phyloP scores from a whole-genome alignment of 176 grass and related monocot species.

The Oryza brachyantha region DNA sequence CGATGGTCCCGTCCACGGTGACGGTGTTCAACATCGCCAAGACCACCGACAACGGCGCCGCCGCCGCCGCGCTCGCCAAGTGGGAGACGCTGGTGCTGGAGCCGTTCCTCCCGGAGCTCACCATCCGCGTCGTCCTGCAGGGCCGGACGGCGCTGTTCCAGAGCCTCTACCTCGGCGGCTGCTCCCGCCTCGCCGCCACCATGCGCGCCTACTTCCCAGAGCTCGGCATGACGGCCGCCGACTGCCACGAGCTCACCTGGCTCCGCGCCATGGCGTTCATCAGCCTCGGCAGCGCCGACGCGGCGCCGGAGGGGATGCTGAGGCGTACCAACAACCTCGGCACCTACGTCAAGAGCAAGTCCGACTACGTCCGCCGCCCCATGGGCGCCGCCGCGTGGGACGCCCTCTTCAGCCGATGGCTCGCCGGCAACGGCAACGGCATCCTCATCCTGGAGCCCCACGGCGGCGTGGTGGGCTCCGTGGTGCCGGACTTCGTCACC shows the following conservation, averaged over 20 bases:
- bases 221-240: constrained; percentile 3
- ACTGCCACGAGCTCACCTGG: constrained; percentile 56
- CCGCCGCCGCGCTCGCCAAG: constrained; percentile 31
- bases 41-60: constrained; percentile 8
- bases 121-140: constrained; percentile 23
- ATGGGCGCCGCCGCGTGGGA: constrained; percentile 3
- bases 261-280: constrained; percentile 31
- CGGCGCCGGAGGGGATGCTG: background rate
- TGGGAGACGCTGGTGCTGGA: constrained; percentile 1
- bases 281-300: background rate
- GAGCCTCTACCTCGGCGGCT: constrained; percentile 27
- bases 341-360: constrained; percentile 36
- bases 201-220: constrained; percentile 35
- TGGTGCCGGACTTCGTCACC: background rate
- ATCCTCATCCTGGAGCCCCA: constrained; percentile 34
- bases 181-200: background rate
- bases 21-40: constrained; percentile 11
- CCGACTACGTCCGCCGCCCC: constrained; percentile 30
- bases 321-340: background rate
- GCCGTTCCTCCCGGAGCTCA: constrained; percentile 10
- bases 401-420: background rate
- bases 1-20: background rate
- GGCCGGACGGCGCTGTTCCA: background rate
- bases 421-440: background rate
- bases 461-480: constrained; percentile 20